Evolutionary conservation across 306 rosid species (phyloP), one percentile per base, ranked within the genome.

Genomic region (Acacia acuminata): DNA sequence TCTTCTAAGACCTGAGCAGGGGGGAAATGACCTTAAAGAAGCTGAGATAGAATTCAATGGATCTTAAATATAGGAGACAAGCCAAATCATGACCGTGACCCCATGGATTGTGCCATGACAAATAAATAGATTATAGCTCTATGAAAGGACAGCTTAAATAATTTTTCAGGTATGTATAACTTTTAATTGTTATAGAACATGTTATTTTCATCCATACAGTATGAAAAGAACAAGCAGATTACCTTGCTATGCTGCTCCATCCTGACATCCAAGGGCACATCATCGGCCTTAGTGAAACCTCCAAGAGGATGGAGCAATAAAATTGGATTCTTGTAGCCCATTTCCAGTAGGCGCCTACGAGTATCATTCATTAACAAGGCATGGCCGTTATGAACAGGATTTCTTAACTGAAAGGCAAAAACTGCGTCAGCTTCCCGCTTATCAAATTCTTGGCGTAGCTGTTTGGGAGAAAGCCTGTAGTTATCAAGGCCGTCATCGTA

Each of bases 231-330:
- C 25, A 47, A 45, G 82, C 22, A 30, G 82, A 78, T 80, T 75
- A 96, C 99, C 98, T 96, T 96, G 94, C 97, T 93, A 82, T 96
- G 99, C 76, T 96, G 98, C 89, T 96, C 99, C 98, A 96, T 94
- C 84, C 99, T 90, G 84, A 96, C 97, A 81, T 96, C 99, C 86
- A 96, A 86, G 56, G 99, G 99, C 48, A 96, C 99, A 78, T 96
- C 99, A 58, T 96, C 98, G 3, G 85, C 91, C 85, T 96, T 96
- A 13, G 97, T 91, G 89, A 83, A 96, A 79, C 99, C 99, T 82
- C 99, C 99, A 40, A 96, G 88, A 79, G 99, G 99, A 87, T 96
- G 99, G 88, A 96, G 98, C 86, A 94, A 78, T 30, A 96, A 83
- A 80, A 96, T 87, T 20, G 99, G 99, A 83, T 96, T 96, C 82